Evolutionary conservation across 2,329 filamentous ascomycete genomes (phyloP).

Genomic region (Penicillium hordei): DNA sequence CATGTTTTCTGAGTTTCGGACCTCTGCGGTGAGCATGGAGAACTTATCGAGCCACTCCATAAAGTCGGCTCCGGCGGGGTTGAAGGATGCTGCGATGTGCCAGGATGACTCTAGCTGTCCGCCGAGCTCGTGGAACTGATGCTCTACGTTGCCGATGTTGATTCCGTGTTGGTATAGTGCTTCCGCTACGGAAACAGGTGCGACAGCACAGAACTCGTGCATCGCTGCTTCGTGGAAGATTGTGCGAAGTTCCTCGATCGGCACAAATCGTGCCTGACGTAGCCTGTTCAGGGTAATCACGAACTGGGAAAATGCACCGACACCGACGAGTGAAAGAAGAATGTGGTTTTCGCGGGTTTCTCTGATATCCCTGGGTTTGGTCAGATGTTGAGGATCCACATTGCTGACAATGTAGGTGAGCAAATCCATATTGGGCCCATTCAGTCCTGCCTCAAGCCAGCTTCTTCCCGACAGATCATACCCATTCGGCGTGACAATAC

Average conservation of each 20-base stretch:
- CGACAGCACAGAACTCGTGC: slow-evolving; percentile 4
- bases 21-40: not conserved
- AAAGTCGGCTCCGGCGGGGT: not conserved
- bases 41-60: slow-evolving; percentile 3
- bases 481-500: not conserved
- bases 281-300: not conserved
- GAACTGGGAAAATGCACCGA: not conserved
- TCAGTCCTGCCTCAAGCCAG: slow-evolving; percentile 5
- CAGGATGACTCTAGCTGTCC: slow-evolving; percentile 7
- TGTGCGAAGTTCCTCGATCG: not conserved
- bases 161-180: slow-evolving; percentile 3
- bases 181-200: not conserved
- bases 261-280: not conserved
- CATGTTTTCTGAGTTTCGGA: slow-evolving; percentile 1
- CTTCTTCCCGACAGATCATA: slow-evolving; percentile 6
- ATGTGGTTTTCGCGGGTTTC: not conserved
- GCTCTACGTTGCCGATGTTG: slow-evolving; percentile 5
- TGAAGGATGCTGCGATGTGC: slow-evolving; percentile 11
- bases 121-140: slow-evolving; percentile 1
- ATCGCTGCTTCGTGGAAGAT: slow-evolving; percentile 4
- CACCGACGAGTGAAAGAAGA: not conserved
- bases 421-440: slow-evolving; percentile 1
- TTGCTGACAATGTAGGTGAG: not conserved
- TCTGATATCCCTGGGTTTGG: not conserved
- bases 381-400: not conserved